A percentile compares a stretch with the other conserved stretches of the same genome.
These are phyloP conservation scores for Trichoderma sp. DNA, from an alignment of 2,329 filamentous ascomycete genomes.

Conservation along the genomic window DNA sequence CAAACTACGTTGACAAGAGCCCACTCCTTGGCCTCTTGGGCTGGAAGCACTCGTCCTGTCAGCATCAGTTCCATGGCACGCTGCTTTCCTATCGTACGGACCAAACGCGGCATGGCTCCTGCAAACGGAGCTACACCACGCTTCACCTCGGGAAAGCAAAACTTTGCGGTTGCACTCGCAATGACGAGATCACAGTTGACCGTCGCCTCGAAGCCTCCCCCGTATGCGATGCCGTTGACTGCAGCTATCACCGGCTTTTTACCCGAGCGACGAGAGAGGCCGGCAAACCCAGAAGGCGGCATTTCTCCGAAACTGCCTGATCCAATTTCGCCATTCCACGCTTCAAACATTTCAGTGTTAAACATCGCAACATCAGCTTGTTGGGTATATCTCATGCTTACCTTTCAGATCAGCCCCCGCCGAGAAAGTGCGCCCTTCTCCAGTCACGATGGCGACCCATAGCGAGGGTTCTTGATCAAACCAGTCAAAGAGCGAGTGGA, in stretches of 20 bases:
- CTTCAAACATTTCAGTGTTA: conserved; percentile 52
- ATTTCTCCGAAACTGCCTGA: not conserved
- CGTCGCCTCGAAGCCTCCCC: conserved; percentile 57
- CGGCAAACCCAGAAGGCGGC: conserved; percentile 39
- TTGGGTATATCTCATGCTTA: not conserved
- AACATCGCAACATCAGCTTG: conserved; percentile 24
- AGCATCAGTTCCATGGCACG: conserved; percentile 50
- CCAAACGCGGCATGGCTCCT: conserved; percentile 50
- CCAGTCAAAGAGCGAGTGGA: conserved; percentile 50
- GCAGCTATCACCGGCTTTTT: conserved; percentile 62
- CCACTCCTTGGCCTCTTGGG: conserved; percentile 35
- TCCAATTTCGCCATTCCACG: conserved; percentile 37
- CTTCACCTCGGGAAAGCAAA: conserved; percentile 53
- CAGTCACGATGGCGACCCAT: conserved; percentile 49
- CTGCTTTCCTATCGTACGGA: conserved; percentile 46
- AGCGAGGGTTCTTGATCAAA: conserved; percentile 51
- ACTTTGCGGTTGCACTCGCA: conserved; percentile 49
- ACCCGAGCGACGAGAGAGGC: conserved; percentile 53
- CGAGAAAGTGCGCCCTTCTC: conserved; percentile 53
- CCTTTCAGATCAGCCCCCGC: conserved; percentile 53
- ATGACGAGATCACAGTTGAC: conserved; percentile 55
- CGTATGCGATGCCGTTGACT: conserved; percentile 56
- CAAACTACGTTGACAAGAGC: conserved; percentile 17
- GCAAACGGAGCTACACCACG: conserved; percentile 54
- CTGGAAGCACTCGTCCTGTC: conserved; percentile 45